Evolutionary conservation across 495 filamentous ascomycete genomes (phyloP), one percentile per base, ranked within the genome.

Genomic region (Penicillium desertorum): DNA sequence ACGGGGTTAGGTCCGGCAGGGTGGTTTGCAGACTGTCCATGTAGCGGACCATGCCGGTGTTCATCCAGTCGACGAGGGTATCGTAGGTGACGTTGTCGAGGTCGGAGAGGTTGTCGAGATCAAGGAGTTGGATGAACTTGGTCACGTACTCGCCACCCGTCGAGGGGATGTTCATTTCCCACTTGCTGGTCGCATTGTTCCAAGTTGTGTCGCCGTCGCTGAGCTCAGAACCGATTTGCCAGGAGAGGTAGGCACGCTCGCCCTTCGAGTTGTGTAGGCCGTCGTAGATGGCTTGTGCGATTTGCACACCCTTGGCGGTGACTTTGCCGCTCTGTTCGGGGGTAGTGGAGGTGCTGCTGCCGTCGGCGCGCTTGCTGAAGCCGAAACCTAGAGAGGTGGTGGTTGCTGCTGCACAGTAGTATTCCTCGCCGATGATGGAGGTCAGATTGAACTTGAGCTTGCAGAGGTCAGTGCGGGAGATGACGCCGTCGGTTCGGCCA

Each of bases 401-500:
- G 37, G 60, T 71, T 32, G 62, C 49, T 1, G 75, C 79, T 10
- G 79, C 70, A 45, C 80, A 84, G 65, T 71, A 71, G 64, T 83
- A 84, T 9, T 73, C 49, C 43, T 73, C 62, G 36, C 81, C 80
- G 41, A 83, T 68, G 46, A 74, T 73, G 20, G 65, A 66, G 45
- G 64, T 71, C 45, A 79, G 62, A 56, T 81, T 72, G 61, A 76
- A 79, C 50, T 73, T 55, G 5, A 79, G 64, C 50, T 67, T 71
- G 73, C 81, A 83, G 32, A 82, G 74, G 52, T 83, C 79, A 1
- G 77, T 74, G 6, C 80, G 70, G 25, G 76, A 71, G 41, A 83
- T 67, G 11, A 84, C 81, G 20, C 79, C 81, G 56, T 84, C 81
- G 6, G 68, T 72, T 34, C 69, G 69, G 4, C 81, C 81, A 54